Base-by-base conservation (phyloP, 352 stramenopile species). In the Aphanomyces stellatus region DNA sequence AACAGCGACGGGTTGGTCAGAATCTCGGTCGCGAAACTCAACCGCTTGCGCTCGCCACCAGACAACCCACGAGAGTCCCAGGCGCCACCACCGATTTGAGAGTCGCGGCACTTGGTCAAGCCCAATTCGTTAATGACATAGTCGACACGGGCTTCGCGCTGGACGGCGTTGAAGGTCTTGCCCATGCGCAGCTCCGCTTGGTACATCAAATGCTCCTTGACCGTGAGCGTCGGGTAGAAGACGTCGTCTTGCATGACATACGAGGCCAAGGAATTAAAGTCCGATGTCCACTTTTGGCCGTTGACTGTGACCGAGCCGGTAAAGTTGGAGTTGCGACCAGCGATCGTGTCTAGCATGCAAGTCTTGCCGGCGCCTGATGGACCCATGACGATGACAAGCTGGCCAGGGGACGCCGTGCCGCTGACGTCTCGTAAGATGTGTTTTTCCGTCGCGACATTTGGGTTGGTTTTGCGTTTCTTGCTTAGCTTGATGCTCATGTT, bases 341-440 rank as follows among this genome's bases (percentile, higher is more conserved):
- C 88, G 57, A 99, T 90, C n/a, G 97, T 94, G 79, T 98, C 92
- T 10, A 97, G 81, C 6, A 98, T 80, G 1, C 92, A 96, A n/a
- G 87, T 97, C 71, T 98, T 98, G 11, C 91, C 90, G 33, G 86
- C 82, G 15, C 85, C 84, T 0, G 76, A 85, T 1, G 77, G 77
- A 19, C 82, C 85, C 76, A 90, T 88, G 64, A 93, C 74, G 15
- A 84, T 78, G 13, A 89, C 65, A 2, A 90, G 70, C 28, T 84
- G 71, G 4, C 82, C 82, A 4, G 80, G 79, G 4, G 51, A 51
- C 2, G 80, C 79, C 15, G 62, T 66, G 0, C 81, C 82, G 37
- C 60, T 80, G 6, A 91, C 74, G 49, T 77, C 70, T 13, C 74
- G 69, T 1, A 93, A 67, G 51, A 93, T 86, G 1, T 65, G 28